Base-by-base conservation (phyloP, 1,284 basidiomycete species). In the Singerocomus inundabilis region DNA sequence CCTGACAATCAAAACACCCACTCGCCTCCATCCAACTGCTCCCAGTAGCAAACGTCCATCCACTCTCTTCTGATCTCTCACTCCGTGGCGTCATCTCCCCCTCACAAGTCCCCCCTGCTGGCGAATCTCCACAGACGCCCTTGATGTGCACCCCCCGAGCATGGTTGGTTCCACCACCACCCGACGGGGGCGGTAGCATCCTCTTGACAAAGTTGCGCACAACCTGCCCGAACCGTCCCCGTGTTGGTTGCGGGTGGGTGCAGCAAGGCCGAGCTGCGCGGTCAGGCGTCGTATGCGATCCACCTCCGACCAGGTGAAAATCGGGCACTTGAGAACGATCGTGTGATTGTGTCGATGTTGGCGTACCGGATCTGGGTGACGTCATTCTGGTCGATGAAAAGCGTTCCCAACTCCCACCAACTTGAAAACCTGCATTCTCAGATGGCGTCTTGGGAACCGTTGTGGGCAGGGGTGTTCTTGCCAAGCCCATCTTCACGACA, bases 121-220 rank as follows among this genome's bases (percentile, higher is more conserved):
- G 25, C 21, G 34, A 36, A 40, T 39, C n/a, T 29, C 18, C 9
- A 31, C 18, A 15, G 10, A 33, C 6, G 1, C 34, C 34, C 25
- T 42, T 42, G 36, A 26, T 6, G 25, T 21, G 15, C 16, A 31
- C 31, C 12, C 26, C 15, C 46, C 37, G 32, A 2, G 40, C 16
- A 9, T 15, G 28, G n/a, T 26, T 16, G 4, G 31, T 7, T 4
- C 18, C 18, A 21, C 32, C 45, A 8, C 45, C 28, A 0, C 39
- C 35, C 16, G 53, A 35, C 42, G 57, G 43, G 1, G 57, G 48
- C 12, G 61, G 51, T 3, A 65, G 26, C 47, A 64, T 58, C 36
- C 24, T 53, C 51, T 48, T 62, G 3, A 68, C 53, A 41, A 68
- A 50, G 5, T 53, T 48, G 9, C 61, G 65, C 40, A 64, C 45